These are phyloP conservation scores for Globisporangium orthogonon DNA, from an alignment of 352 stramenopile species.

Conservation along the genomic window DNA sequence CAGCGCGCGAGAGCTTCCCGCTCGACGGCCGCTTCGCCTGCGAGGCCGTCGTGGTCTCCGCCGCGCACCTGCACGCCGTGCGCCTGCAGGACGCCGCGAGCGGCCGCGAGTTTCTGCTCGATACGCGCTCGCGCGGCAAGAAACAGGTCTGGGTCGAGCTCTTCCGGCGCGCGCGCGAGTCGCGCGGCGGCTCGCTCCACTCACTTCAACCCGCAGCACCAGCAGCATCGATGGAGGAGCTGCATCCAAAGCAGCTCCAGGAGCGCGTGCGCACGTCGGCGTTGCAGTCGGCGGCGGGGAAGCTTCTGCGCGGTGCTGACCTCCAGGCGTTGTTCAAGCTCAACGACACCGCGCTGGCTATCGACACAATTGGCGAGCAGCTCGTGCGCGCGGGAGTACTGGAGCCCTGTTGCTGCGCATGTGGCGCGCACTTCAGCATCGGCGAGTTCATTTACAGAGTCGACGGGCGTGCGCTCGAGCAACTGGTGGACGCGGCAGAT, in stretches of 20 bases:
- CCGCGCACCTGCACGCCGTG: slow-evolving; percentile 51
- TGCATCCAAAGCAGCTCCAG: slow-evolving; percentile 3
- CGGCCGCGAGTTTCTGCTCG: slow-evolving; percentile 36
- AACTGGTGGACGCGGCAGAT: slow-evolving; percentile 2
- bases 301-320: slow-evolving; percentile 25
- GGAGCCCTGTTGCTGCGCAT: slow-evolving; percentile 26
- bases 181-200: slow-evolving; percentile 12
- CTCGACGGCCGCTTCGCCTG: slow-evolving; percentile 37
- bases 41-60: slow-evolving; percentile 53
- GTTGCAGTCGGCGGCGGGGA: slow-evolving; percentile 18
- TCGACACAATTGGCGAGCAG: slow-evolving; percentile 16
- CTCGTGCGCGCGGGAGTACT: slow-evolving; percentile 25
- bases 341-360: slow-evolving; percentile 12
- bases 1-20: slow-evolving; percentile 20
- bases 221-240: not conserved
- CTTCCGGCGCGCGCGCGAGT: slow-evolving; percentile 22
- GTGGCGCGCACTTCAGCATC: slow-evolving; percentile 17
- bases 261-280: slow-evolving; percentile 13
- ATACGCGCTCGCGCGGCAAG: slow-evolving; percentile 28
- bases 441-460: slow-evolving; percentile 29
- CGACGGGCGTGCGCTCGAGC: slow-evolving; percentile 9
- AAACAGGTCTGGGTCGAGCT: slow-evolving; percentile 57
- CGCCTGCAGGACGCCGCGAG: slow-evolving; percentile 35
- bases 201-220: not conserved
- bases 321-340: slow-evolving; percentile 22